Conservation (phyloP, 179 eudicot species). For the Spergularia azorica region DNA sequence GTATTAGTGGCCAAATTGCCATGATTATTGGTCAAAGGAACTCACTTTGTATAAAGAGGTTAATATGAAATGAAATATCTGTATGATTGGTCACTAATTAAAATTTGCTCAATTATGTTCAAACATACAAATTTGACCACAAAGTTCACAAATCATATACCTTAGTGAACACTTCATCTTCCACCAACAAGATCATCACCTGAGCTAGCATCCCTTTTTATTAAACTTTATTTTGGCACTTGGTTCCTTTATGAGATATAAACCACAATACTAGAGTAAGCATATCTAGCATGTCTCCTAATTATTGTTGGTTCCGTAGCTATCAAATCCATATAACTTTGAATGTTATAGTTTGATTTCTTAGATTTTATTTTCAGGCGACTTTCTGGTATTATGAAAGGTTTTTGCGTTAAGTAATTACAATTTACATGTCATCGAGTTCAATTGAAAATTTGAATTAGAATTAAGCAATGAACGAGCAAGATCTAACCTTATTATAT, state of each 20-base stretch:
- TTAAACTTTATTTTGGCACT: background rate
- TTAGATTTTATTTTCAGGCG: no score
- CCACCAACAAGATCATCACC: constrained; percentile 6
- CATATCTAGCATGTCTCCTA: constrained; percentile 2
- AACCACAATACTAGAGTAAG: background rate
- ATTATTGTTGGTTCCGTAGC: background rate
- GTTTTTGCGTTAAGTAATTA: no score
- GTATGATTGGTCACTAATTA: constrained; percentile 9
- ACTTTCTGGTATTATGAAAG: no score
- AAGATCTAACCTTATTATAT: no score
- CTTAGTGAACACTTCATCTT: constrained; percentile 20
- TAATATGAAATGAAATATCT: background rate
- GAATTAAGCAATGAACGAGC: no score
- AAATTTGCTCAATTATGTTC: constrained; percentile 5
- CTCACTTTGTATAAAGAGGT: background rate
- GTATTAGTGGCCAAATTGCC: constrained; percentile 1
- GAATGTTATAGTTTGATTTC: no score
- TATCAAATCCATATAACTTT: background rate
- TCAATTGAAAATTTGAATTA: no score
- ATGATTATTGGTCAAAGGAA: constrained; percentile 7
- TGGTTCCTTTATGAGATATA: background rate
- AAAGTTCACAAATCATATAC: background rate
- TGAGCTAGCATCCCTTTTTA: background rate
- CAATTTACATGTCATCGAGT: no score
- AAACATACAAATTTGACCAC: constrained; percentile 15